Evolutionary conservation across 2,329 filamentous ascomycete genomes (phyloP), one percentile per base, ranked within the genome.

Genomic region (Fusarium neocosmosporiellum): DNA sequence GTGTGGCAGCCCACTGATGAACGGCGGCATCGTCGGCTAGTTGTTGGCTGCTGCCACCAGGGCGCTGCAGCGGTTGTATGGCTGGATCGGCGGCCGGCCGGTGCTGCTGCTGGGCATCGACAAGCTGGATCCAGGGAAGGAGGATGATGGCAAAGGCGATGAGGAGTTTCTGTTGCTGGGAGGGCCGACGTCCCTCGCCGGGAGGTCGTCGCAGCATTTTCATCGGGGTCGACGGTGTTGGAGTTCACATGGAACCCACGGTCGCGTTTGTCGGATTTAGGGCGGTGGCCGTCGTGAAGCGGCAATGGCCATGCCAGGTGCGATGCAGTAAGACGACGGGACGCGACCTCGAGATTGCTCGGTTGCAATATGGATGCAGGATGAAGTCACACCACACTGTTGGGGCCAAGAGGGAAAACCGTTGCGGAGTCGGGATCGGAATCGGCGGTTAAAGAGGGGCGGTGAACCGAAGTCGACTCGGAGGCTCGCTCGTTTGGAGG

Each of bases 61-160:
- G 64, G 53, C 62, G 67, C 33, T 72, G 70, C 54, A 78, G 54
- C 18, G 69, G 66, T 62, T 70, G 74, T 54, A 69, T n/a, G 29
- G 60, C 65, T 57, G 70, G 65, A 50, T 78, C 70, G 65, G 66
- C 68, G 61, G 65, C 67, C 50, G 67, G 81, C 75, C 81, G 83
- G 70, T 87, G 87, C 86, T 91, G 89, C 87, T 90, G 89, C 87
- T 89, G 89, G 87, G 88, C 89, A 77, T 90, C 87, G 84, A 88
- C 87, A 74, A 90, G 83, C 63, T 82, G 82, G 54, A 86, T 77
- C 83, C 85, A 88, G 61, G 89, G 88, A 67, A 92, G 80, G 64
- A 91, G 81, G 65, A 91, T 83, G 70, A 90, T 81, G 76, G 87
- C 88, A 80, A 91, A 85, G 81, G 88, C 87, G 80, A 90, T 79